Conservation (phyloP, 2,329 filamentous ascomycete species). For the Ascochyta lentis region DNA sequence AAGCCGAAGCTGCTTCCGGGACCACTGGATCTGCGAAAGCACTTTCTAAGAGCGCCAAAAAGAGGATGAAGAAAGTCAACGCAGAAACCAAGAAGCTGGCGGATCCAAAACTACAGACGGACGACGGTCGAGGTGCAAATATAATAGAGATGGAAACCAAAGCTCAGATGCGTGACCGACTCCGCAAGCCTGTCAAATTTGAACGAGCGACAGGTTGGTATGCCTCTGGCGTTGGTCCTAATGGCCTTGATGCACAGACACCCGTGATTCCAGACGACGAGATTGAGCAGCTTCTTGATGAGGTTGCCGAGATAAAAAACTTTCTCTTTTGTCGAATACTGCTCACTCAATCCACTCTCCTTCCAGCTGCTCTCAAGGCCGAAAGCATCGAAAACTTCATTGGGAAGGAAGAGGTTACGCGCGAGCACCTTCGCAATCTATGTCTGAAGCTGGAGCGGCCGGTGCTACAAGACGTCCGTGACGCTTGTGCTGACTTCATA, state of each 20-base stretch:
- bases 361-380: conserved; percentile 55
- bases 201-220: conserved; percentile 43
- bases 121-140: conserved; percentile 35
- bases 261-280: conserved; percentile 53
- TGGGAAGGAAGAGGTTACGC: conserved; percentile 50
- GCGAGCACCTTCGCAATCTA: conserved; percentile 55
- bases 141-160: conserved; percentile 55
- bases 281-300: conserved; percentile 51
- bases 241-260: conserved; percentile 41
- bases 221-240: conserved; percentile 43
- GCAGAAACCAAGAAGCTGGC: conserved; percentile 28
- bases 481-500: conserved; percentile 59
- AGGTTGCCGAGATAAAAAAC: conserved; percentile 59
- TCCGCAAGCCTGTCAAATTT: conserved; percentile 51
- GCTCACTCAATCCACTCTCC: conserved; percentile 54
- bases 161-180: conserved; percentile 49
- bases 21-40: conserved; percentile 19
- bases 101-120: conserved; percentile 21
- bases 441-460: conserved; percentile 58
- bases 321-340: conserved; percentile 58
- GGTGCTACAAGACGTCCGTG: conserved; percentile 57
- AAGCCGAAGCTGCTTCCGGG: background rate
- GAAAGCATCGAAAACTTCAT: conserved; percentile 57
- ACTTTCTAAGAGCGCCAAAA: conserved; percentile 39
- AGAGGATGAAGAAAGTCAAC: conserved; percentile 43